Base-by-base conservation (phyloP, 202 grass and related monocot genomes). In the Bolboschoenoplectus hybrid region DNA sequence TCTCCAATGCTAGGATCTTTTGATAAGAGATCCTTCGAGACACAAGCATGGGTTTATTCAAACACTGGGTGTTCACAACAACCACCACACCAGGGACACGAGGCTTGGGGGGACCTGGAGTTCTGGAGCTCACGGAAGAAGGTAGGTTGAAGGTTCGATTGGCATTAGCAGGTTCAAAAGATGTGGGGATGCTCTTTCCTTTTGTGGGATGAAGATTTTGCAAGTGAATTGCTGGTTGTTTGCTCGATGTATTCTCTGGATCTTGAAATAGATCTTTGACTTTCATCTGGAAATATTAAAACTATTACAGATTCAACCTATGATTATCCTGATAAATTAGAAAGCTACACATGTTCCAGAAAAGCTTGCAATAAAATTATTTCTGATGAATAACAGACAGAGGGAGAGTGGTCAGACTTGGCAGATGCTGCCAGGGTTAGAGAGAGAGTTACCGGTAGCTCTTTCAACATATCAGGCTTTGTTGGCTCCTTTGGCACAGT, bases 1-100 rank as follows among this genome's bases (percentile, higher is more conserved):
- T 98, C 89, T 98, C 96, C 86, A 94, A 88, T 87, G 87, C 89
- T 75, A 98, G 87, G 83, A 98, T 98, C 80, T 92, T 90, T 82
- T 96, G 91, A 87, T 98, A 98, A 85, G 96, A 98, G 67, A 86
- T 90, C 85, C 91, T 89, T 82, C 89, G 85, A 65, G 91, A 98
- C 17, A 94, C 81, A 62, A 98, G 74, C 96, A 92, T 95, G 62
- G 85, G 57, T 52, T 98, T 98, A 79, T 83, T 87, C 85, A 81
- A 91, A 86, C 63, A 92, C 84, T 89, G 86, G 86, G 93, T 98
- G 89, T 95, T 98, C 60, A 95, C 93, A 91, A 98, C 85, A 66
- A 98, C 85, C 63, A 90, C 90, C 1, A 63, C 62, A 49, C 91
- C 88, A 63, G 90, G 87, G 26, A 74, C 68, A 80, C 85, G 76